Evolutionary conservation across 768 basidiomycete species (phyloP), one percentile per base, ranked within the genome.

Genomic region (Cystofilobasidium bisporidii): DNA sequence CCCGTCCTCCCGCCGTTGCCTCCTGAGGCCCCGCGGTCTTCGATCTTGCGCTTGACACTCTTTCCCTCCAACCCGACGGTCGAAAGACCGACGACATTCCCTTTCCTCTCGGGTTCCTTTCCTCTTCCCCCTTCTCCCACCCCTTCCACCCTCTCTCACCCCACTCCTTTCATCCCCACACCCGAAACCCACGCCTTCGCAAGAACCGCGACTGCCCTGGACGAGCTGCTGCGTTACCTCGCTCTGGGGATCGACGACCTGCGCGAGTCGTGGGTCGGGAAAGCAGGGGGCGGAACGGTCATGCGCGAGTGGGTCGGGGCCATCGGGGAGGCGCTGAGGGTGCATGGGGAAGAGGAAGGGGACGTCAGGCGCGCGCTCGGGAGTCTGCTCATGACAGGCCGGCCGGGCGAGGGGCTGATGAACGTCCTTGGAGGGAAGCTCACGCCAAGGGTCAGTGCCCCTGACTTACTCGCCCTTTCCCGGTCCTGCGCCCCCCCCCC

Each of bases 351-450:
- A n/a, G n/a, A 62, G 61, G 67, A 47, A 59, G 41, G 53, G 26
- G 43, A 45, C 24, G 50, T 56, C 6, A 64, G 28, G 17, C 43
- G 26, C 1, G 65, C 59, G 43, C 57, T 66, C 10, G 40, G 50
- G 2, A 26, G 22, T 55, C 41, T 68, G 11, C 55, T 68, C 24
- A 59, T 68, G 60, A 68, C 62, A 8, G 65, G 63, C 36, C 36
- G 53, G 14, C 55, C 50, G 26, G 65, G 67, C 36, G 30, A 57
- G 61, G 67, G 24, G n/a, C 48, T 3, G 67, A 68, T 26, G 38
- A 50, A 68, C 53, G 47, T 68, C 24, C 11, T 68, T 1, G 67
- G 67, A 4, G 67, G 67, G 22, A 41, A 56, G n/a, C 41, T 68
- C 53, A 68, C 67, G 30, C 55, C 56, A 9, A 57, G 67, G 32